Evolutionary conservation across 2,329 filamentous ascomycete genomes (phyloP).

Genomic region (Cercospora janseana): DNA sequence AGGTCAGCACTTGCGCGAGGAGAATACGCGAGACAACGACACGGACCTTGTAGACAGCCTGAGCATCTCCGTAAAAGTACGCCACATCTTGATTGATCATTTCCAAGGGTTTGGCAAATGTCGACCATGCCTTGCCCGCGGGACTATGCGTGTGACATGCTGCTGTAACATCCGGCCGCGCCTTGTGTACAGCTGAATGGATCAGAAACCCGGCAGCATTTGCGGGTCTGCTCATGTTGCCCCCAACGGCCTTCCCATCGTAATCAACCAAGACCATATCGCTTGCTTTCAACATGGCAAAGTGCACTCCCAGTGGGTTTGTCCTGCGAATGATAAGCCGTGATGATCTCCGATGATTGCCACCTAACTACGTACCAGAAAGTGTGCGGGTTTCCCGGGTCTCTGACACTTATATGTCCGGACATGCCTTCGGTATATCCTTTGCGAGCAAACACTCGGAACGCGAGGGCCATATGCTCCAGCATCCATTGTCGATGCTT

Average conservation of each 20-base stretch:
- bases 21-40: background rate
- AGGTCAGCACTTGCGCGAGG: background rate
- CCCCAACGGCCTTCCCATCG: slow-evolving; percentile 62
- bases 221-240: slow-evolving; percentile 58
- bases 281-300: slow-evolving; percentile 61
- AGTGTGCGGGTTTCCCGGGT: slow-evolving; percentile 59
- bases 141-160: slow-evolving; percentile 68
- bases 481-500: slow-evolving; percentile 63
- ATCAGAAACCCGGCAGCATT: slow-evolving; percentile 71
- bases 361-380: slow-evolving; percentile 53
- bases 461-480: slow-evolving; percentile 64
- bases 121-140: slow-evolving; percentile 65
- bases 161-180: slow-evolving; percentile 65
- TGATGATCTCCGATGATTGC: background rate
- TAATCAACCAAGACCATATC: slow-evolving; percentile 68
- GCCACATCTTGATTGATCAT: slow-evolving; percentile 70
- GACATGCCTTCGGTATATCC: slow-evolving; percentile 68
- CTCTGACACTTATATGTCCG: slow-evolving; percentile 66
- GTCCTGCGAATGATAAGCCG: slow-evolving; percentile 42
- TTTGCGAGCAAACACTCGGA: slow-evolving; percentile 65
- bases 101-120: slow-evolving; percentile 63
- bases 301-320: slow-evolving; percentile 64
- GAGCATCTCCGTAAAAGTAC: slow-evolving; percentile 61
- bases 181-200: slow-evolving; percentile 67
- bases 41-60: slow-evolving; percentile 57